These are phyloP conservation scores for Pseudocohnilembus persalinus DNA, from an alignment of 169 alveolate species.

Conservation along the genomic window DNA sequence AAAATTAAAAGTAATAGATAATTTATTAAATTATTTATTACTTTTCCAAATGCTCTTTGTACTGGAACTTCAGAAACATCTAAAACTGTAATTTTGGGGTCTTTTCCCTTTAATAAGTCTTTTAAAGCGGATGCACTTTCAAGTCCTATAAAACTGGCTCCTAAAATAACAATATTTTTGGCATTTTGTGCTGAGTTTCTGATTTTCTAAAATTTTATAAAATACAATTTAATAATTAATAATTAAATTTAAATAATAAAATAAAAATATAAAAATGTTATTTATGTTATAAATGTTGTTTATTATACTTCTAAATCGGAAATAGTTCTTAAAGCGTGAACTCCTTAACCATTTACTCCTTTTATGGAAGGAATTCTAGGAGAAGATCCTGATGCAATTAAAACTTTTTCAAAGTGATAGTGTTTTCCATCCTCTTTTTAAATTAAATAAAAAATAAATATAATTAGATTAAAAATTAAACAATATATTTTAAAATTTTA, in stretches of 20 bases:
- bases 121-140: slow-evolving; percentile 60
- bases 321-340: slow-evolving; percentile 43
- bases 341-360: slow-evolving; percentile 52
- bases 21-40: too few relatives aligned
- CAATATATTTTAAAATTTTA: too few relatives aligned
- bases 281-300: too few relatives aligned
- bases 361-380: slow-evolving; percentile 51
- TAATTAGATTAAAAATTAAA: too few relatives aligned
- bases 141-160: slow-evolving; percentile 73
- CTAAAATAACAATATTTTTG: slow-evolving; percentile 59
- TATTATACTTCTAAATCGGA: slow-evolving; percentile 50
- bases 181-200: slow-evolving; percentile 36
- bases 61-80: slow-evolving; percentile 42
- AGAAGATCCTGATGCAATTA: slow-evolving; percentile 67
- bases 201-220: too few relatives aligned
- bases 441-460: too few relatives aligned
- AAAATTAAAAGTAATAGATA: neutral
- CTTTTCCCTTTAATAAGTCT: slow-evolving; percentile 39
- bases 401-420: slow-evolving; percentile 54
- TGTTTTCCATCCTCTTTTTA: neutral
- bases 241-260: too few relatives aligned
- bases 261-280: too few relatives aligned
- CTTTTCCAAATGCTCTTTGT: slow-evolving; percentile 54
- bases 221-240: too few relatives aligned
- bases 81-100: slow-evolving; percentile 45